Evolutionary conservation across 805 yeast genomes (phyloP).

Genomic region (Saturnispora dispora): DNA sequence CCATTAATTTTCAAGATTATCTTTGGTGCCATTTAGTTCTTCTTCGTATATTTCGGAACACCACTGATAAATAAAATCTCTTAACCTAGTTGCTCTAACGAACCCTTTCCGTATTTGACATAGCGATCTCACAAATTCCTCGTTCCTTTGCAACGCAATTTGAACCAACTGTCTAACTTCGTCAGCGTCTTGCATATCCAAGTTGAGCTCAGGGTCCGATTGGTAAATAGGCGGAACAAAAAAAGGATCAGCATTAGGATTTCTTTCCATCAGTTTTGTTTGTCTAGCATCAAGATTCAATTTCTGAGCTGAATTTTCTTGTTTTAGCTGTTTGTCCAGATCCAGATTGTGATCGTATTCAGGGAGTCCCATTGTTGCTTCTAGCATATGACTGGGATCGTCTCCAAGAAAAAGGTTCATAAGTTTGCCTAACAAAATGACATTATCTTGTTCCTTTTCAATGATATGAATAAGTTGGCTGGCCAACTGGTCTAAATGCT

Average conservation of each 20-base stretch:
- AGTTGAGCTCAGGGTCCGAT: constrained; percentile 36
- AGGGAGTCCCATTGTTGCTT: constrained; percentile 57
- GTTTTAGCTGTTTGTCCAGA: constrained; percentile 19
- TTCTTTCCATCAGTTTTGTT: constrained; percentile 9
- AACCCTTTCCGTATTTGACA: constrained; percentile 66
- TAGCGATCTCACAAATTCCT: constrained; percentile 78
- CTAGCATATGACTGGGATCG: constrained; percentile 59
- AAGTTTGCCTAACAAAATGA: constrained; percentile 60
- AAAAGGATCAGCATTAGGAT: constrained; percentile 42
- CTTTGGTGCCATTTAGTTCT: constrained; percentile 6
- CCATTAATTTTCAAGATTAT: neutral
- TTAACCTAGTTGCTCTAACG: constrained; percentile 67
- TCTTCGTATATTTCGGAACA: constrained; percentile 74
- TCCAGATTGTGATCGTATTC: constrained; percentile 58
- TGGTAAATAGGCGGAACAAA: constrained; percentile 50
- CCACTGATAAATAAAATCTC: constrained; percentile 69
- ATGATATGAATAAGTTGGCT: constrained; percentile 66
- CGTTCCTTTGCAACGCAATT: constrained; percentile 72
- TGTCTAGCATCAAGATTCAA: constrained; percentile 14
- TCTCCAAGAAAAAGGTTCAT: constrained; percentile 82
- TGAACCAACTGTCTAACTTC: constrained; percentile 66
- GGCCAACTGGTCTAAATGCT: constrained; percentile 53
- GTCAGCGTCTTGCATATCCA: constrained; percentile 50
- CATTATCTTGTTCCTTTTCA: constrained; percentile 71
- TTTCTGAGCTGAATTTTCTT: constrained; percentile 16